Base-by-base conservation (phyloP, 768 basidiomycete species). In the Strobilomyces echinocephalus region DNA sequence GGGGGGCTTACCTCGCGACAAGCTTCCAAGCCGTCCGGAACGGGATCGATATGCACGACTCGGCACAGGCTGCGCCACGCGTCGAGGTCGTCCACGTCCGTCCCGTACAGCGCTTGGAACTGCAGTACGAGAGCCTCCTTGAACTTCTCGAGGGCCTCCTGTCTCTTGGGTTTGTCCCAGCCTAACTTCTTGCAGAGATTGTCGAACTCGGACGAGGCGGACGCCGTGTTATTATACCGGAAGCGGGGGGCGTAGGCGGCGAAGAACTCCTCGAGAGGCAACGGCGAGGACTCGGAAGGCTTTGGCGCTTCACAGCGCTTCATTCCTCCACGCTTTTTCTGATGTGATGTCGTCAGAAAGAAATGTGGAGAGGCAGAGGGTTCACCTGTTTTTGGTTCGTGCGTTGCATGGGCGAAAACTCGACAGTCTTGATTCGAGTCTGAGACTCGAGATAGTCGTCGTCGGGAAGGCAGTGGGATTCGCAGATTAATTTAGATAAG, bases 131-230 rank as follows among this genome's bases (percentile, higher is more conserved):
- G 34, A 12, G 50, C 50, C 8, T 26, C 42, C 8, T 51, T 43
- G 42, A 44, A 51, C 5, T 16, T 16, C 14, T 20, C n/a, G 10
- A 28, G 42, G 14, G 50, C 50, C 1, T 1, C 8, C 26, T 15
- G 8, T 8, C n/a, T 34, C 11, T 15, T 1, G 1, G n/a, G 42
- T 24, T 10, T 48, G 15, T 38, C 48, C 61, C 61, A 63, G 8
- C 38, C 48, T 0, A 5, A 24, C 8, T 52, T 9, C 28, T 63
- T n/a, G 33, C 61, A 62, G 2, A 61, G 43, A 26, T 60, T 60
- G 24, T 58, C 54, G 2, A 61, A 61, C 9, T 61, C 60, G 21
- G 14, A 30, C 11, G 59, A 51, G 0, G 60, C 60, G 0, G 60
- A 61, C 10, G 16, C 2, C 0, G 49, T 57, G 15, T 46, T 0